A percentile compares a stretch with the other conserved stretches of the same genome.
These are phyloP conservation scores for Fusarium sp. DNA, from an alignment of 2,329 filamentous ascomycete species.

Conservation along the genomic window DNA sequence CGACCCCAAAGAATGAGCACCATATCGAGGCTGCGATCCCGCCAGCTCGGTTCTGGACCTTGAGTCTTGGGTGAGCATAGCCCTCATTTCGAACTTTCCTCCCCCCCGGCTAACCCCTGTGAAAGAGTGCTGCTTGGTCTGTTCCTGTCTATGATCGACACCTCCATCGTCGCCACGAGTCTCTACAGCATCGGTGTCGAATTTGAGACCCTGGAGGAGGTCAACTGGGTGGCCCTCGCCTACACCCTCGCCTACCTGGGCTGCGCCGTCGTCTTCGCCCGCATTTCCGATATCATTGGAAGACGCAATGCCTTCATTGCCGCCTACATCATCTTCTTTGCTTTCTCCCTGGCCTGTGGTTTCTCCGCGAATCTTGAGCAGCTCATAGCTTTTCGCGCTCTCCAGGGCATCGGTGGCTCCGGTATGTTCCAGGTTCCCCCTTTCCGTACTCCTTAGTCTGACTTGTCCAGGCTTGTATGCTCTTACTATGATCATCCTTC, in stretches of 20 bases:
- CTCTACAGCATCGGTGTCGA: constrained; percentile 67
- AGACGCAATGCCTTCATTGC: constrained; percentile 63
- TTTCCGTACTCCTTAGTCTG: not conserved
- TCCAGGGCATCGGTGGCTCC: constrained; percentile 66
- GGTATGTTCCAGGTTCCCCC: constrained; percentile 46
- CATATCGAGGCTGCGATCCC: constrained; percentile 39
- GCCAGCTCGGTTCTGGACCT: constrained; percentile 49
- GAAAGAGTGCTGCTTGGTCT: constrained; percentile 63
- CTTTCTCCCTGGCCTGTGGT: constrained; percentile 68
- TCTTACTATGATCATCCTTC: constrained; percentile 67
- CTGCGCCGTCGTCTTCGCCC: constrained; percentile 67
- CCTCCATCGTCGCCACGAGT: constrained; percentile 70
- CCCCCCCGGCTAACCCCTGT: not conserved
- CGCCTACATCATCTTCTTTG: constrained; percentile 66
- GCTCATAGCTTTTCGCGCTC: constrained; percentile 61
- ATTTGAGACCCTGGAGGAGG: constrained; percentile 57
- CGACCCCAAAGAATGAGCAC: constrained; percentile 1
- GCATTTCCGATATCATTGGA: constrained; percentile 66
- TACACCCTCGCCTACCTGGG: constrained; percentile 70
- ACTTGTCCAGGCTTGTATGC: constrained; percentile 61
- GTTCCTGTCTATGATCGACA: constrained; percentile 70
- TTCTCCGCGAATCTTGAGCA: constrained; percentile 51
- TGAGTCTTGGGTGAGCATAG: constrained; percentile 49
- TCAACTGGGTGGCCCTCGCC: constrained; percentile 68
- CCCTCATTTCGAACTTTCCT: not conserved